Conservation (phyloP, 163 green algal genomes). For the Scenedesmus sp. region DNA sequence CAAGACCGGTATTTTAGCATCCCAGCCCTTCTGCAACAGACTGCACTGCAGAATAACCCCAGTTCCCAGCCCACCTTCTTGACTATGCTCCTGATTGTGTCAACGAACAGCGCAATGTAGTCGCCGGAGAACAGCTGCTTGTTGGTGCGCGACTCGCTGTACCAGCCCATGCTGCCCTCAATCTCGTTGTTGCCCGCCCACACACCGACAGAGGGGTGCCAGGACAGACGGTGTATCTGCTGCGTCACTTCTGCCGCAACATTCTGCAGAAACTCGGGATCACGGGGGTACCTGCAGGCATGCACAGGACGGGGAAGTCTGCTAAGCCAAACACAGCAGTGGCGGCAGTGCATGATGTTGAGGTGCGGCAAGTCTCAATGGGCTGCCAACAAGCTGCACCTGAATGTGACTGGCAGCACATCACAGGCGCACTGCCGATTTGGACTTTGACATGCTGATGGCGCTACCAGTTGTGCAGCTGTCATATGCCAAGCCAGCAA, state of each 20-base stretch:
- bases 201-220: slow-evolving; percentile 62
- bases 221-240: slow-evolving; percentile 56
- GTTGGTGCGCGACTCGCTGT: slow-evolving; percentile 53
- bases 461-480: no score
- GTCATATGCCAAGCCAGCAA: no score
- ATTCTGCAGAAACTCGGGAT: slow-evolving; percentile 39
- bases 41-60: no score
- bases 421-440: no score
- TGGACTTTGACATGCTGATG: no score
- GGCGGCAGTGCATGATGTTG: no score
- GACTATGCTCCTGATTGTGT: slow-evolving; percentile 44
- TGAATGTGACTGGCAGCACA: no score
- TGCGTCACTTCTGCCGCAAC: slow-evolving; percentile 36
- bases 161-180: slow-evolving; percentile 65
- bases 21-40: no score
- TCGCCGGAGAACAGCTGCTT: slow-evolving; percentile 35
- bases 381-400: not conserved
- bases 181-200: slow-evolving; percentile 72
- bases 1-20: no score
- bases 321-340: not conserved
- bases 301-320: no score
- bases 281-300: slow-evolving; percentile 33
- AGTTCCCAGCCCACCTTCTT: slow-evolving; percentile 21
- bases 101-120: slow-evolving; percentile 51
- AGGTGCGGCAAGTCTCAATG: no score